Percentiles rank a stretch among this genome's conserved stretches.
Evolutionary conservation across 768 basidiomycete genomes (phyloP).

Genomic region (Pleurotus ostreatus): DNA sequence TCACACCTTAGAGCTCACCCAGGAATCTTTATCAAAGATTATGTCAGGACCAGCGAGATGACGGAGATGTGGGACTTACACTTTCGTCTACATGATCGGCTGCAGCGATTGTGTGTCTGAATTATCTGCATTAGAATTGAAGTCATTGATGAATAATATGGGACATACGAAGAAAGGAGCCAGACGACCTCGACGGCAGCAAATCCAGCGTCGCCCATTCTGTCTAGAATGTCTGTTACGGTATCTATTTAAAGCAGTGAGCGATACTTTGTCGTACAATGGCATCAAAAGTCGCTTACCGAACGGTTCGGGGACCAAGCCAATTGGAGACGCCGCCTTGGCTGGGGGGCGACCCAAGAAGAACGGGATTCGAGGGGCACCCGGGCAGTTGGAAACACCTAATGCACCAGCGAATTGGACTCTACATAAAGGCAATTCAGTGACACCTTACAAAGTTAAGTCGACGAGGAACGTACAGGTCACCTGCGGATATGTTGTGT

Average conservation of each 20-base stretch:
- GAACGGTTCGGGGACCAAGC: constrained; percentile 26
- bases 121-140: background rate
- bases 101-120: constrained; percentile 21
- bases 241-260: background rate
- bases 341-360: constrained; percentile 32
- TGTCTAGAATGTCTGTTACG: background rate
- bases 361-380: constrained; percentile 39
- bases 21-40: background rate
- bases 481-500: constrained; percentile 36
- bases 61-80: constrained; percentile 6
- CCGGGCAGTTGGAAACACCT: constrained; percentile 36
- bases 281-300: constrained; percentile 5
- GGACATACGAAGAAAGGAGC: constrained; percentile 28
- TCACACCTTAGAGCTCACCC: background rate
- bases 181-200: constrained; percentile 29
- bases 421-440: no score
- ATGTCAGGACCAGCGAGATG: background rate
- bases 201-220: constrained; percentile 33
- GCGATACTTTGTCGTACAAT: background rate
- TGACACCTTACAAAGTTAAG: no score
- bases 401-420: constrained; percentile 43
- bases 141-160: background rate
- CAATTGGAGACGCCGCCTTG: constrained; percentile 26
- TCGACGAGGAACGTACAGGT: constrained; percentile 32
- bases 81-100: constrained; percentile 29